These are phyloP conservation scores for Naganishia cerealis DNA, from an alignment of 1,284 basidiomycete species.

Conservation along the genomic window DNA sequence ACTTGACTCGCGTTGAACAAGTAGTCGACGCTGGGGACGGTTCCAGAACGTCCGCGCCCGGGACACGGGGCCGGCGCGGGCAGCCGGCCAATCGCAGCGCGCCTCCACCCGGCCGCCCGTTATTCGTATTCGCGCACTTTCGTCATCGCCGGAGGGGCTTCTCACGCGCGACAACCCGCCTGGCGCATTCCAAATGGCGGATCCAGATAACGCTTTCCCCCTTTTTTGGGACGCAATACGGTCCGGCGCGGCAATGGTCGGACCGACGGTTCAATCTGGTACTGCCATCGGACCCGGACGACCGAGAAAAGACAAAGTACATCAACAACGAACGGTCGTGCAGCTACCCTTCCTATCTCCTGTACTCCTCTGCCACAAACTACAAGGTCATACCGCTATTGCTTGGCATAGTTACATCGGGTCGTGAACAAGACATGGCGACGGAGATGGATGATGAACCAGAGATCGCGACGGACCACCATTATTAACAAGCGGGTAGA, in stretches of 20 bases:
- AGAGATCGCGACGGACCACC: too few relatives aligned
- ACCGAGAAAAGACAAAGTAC: too few relatives aligned
- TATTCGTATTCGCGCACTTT: too few relatives aligned
- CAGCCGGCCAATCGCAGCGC: too few relatives aligned
- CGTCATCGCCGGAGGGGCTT: too few relatives aligned
- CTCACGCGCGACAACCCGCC: too few relatives aligned
- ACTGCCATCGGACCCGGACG: not conserved
- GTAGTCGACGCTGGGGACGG: not conserved
- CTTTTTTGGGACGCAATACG: not conserved
- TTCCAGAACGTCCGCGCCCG: slow-evolving; percentile 14
- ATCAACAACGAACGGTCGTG: too few relatives aligned
- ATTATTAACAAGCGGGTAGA: too few relatives aligned
- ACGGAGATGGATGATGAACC: not conserved
- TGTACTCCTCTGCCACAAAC: not conserved
- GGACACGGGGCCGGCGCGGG: not conserved
- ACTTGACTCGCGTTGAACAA: too few relatives aligned
- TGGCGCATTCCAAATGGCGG: not conserved
- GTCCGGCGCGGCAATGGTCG: slow-evolving; percentile 1
- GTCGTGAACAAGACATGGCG: not conserved
- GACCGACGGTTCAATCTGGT: slow-evolving; percentile 14
- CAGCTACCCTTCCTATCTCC: too few relatives aligned
- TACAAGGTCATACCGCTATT: not conserved
- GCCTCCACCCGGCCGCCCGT: too few relatives aligned
- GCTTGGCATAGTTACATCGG: not conserved
- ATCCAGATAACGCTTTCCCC: slow-evolving; percentile 14